A percentile compares a stretch with the other conserved stretches of the same genome.
Evolutionary conservation across 2,329 filamentous ascomycete species (phyloP).

Genomic region (Sphaerulina musiva): DNA sequence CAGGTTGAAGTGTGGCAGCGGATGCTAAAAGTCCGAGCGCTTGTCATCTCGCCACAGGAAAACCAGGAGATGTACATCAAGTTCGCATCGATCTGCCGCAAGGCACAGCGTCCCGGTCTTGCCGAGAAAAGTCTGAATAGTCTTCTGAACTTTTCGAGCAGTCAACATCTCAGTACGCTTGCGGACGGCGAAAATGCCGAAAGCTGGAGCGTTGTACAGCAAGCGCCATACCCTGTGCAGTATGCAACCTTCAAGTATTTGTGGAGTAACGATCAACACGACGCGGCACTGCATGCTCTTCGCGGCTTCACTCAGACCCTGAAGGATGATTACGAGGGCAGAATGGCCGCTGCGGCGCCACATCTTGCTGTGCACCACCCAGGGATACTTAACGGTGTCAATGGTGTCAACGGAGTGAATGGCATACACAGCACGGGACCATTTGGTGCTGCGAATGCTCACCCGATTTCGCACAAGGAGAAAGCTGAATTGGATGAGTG

Average conservation of each 20-base stretch:
- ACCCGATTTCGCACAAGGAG: conserved; percentile 34
- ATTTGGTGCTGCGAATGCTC: conserved; percentile 26
- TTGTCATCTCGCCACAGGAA: conserved; percentile 86
- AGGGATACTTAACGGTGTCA: conserved; percentile 35
- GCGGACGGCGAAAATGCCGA: conserved; percentile 16
- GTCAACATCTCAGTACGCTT: conserved; percentile 41
- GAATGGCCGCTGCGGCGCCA: conserved; percentile 32
- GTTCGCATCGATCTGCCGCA: conserved; percentile 95
- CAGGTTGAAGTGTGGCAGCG: conserved; percentile 98
- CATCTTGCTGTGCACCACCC: conserved; percentile 5
- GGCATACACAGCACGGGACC: conserved; percentile 35
- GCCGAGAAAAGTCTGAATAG: conserved; percentile 92
- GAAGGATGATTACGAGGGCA: conserved; percentile 51
- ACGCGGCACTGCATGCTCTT: conserved; percentile 54
- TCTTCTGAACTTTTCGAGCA: conserved; percentile 61
- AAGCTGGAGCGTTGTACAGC: conserved; percentile 29
- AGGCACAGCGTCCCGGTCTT: conserved; percentile 86
- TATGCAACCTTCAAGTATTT: conserved; percentile 98
- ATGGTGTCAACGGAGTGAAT: conserved; percentile 35
- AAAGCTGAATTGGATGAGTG: conserved; percentile 49
- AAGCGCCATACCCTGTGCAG: conserved; percentile 69
- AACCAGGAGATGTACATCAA: conserved; percentile 99
- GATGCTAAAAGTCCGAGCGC: conserved; percentile 87
- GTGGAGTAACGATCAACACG: conserved; percentile 74
- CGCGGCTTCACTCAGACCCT: conserved; percentile 56